These are phyloP conservation scores for Rhododendron mucronatum DNA, from an alignment of 148 eudicot species.

Conservation along the genomic window DNA sequence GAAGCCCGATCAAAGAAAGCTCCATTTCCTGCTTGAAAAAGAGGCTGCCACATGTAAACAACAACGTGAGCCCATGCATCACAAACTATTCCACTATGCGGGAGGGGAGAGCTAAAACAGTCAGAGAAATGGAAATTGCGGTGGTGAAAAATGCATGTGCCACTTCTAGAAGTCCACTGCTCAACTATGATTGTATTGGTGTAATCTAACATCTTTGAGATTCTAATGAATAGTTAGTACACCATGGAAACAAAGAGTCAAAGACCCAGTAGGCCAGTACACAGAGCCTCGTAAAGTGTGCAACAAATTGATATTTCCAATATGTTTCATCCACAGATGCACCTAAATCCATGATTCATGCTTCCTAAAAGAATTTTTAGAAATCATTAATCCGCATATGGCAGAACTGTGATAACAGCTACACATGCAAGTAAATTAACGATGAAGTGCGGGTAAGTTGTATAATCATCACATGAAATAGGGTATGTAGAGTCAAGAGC, in stretches of 20 bases:
- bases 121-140: neutral
- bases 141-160: neutral
- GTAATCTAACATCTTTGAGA: neutral
- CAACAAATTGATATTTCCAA: neutral
- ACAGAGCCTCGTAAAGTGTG: neutral
- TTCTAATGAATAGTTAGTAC: neutral
- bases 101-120: neutral
- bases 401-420: neutral
- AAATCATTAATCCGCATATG: neutral
- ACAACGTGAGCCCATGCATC: conserved; percentile 14
- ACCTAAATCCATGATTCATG: neutral
- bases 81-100: neutral
- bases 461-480: no score
- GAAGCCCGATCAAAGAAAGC: conserved; percentile 51
- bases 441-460: no score
- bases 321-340: neutral
- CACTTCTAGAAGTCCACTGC: neutral
- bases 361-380: neutral
- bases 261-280: no score
- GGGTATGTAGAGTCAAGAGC: no score
- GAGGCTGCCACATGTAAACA: conserved; percentile 25
- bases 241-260: neutral
- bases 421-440: neutral
- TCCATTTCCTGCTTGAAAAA: conserved; percentile 63
- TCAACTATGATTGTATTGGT: neutral